Evolutionary conservation across 179 eudicot species (phyloP).

Genomic region (Camellia oleifera): DNA sequence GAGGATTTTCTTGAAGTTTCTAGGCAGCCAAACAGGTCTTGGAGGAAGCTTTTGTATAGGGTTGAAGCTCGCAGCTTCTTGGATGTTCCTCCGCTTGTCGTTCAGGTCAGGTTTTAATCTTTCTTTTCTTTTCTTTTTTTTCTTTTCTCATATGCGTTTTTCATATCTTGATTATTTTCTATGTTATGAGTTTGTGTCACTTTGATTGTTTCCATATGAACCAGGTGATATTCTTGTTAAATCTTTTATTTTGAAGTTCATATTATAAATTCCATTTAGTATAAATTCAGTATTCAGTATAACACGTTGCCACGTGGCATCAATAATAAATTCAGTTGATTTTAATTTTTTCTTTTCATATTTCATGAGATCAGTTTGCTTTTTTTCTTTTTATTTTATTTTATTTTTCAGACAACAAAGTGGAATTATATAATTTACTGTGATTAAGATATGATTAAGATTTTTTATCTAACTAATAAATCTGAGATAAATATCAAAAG

Average conservation of each 20-base stretch:
- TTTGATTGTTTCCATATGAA: background rate
- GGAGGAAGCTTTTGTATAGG: conserved; percentile 70
- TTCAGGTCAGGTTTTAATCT: conserved; percentile 54
- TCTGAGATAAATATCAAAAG: background rate
- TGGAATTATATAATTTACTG: background rate
- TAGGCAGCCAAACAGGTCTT: conserved; percentile 59
- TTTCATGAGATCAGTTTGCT: background rate
- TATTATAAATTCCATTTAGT: background rate
- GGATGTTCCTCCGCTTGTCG: conserved; percentile 85
- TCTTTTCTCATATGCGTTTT: background rate
- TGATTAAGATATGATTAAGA: no score
- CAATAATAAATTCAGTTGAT: no score
- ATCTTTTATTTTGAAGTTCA: background rate
- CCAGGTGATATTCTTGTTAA: background rate
- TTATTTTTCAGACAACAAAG: background rate
- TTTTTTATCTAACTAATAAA: background rate
- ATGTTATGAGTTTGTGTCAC: background rate
- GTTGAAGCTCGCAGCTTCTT: conserved; percentile 66
- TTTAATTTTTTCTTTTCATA: background rate
- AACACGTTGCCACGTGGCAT: no score
- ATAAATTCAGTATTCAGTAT: no score
- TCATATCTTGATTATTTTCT: background rate
- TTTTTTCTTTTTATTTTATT: background rate
- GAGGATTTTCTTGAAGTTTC: conserved; percentile 51
- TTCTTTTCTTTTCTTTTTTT: background rate